These are phyloP conservation scores for Geotrichum siamense DNA, from an alignment of 1,139 yeast genomes.

Conservation along the genomic window DNA sequence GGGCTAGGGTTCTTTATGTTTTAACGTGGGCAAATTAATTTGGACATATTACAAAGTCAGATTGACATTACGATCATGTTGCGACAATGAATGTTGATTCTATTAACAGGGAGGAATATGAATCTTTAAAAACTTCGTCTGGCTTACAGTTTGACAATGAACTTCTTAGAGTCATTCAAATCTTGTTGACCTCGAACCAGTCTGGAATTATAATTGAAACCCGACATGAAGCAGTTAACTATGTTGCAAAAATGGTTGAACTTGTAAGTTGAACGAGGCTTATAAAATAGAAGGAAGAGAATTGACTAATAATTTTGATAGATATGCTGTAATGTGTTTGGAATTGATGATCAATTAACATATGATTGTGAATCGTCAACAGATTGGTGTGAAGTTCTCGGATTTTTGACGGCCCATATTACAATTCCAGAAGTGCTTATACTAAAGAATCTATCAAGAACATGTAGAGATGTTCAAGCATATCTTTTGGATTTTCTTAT, in stretches of 20 bases:
- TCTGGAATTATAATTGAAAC: constrained; percentile 1
- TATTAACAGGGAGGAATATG: background rate
- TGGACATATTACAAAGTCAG: too few species aligned
- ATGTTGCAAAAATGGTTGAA: constrained; percentile 26
- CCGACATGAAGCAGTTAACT: constrained; percentile 19
- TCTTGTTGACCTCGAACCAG: constrained; percentile 23
- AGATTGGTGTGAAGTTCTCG: constrained; percentile 7
- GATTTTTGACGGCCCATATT: constrained; percentile 4
- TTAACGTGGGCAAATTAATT: too few species aligned
- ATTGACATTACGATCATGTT: too few species aligned
- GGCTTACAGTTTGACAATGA: constrained; percentile 5
- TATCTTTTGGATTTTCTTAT: constrained; percentile 19
- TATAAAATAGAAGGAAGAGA: too few species aligned
- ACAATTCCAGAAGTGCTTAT: constrained; percentile 21
- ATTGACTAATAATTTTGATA: too few species aligned
- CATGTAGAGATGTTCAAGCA: constrained; percentile 27
- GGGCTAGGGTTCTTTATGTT: too few species aligned
- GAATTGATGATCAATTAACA: constrained; percentile 1
- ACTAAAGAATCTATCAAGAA: constrained; percentile 25
- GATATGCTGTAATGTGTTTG: constrained; percentile 12
- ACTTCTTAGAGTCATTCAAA: constrained; percentile 22
- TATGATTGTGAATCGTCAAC: constrained; percentile 13
- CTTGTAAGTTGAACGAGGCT: constrained; percentile 19
- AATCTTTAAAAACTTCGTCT: background rate
- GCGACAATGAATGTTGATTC: constrained; percentile 1